Percentiles rank a stretch among this genome's conserved stretches.
Conservation (phyloP, 768 basidiomycete genomes). For the Crucibulum laeve region DNA sequence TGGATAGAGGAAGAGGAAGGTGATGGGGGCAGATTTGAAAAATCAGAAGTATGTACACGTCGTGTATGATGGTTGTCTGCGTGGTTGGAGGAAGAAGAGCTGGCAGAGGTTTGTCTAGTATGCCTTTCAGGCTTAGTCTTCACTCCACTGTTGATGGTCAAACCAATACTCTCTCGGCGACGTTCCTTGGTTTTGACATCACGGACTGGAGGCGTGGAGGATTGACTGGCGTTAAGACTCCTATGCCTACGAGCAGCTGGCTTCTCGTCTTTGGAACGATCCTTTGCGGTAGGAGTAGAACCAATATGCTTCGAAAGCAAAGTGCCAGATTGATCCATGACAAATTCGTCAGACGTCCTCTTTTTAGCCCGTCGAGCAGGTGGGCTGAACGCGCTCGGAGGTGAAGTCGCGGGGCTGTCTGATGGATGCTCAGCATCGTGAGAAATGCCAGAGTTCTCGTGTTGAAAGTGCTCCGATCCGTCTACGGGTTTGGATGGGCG, state of each 20-base stretch:
- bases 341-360: constrained; percentile 79
- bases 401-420: constrained; percentile 32
- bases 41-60: constrained; percentile 69
- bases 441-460: constrained; percentile 21
- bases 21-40: constrained; percentile 87
- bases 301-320: constrained; percentile 48
- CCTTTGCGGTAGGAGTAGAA: constrained; percentile 27
- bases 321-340: constrained; percentile 65
- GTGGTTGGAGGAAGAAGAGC: constrained; percentile 62
- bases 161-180: constrained; percentile 47
- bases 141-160: constrained; percentile 31
- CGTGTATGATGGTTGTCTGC: constrained; percentile 47
- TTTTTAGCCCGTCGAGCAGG: constrained; percentile 60
- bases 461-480: constrained; percentile 10
- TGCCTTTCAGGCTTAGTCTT: constrained; percentile 41
- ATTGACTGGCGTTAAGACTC: constrained; percentile 57
- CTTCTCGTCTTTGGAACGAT: constrained; percentile 51
- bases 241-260: constrained; percentile 59
- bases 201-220: constrained; percentile 28
- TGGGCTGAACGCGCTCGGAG: constrained; percentile 62
- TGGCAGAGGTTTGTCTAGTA: constrained; percentile 61
- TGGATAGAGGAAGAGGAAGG: constrained; percentile 89
- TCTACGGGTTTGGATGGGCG: constrained; percentile 29
- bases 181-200: constrained; percentile 51
- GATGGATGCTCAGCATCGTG: constrained; percentile 30